Base-by-base conservation (phyloP, 106 monocot genomes). In the Agapanthus africanus region DNA sequence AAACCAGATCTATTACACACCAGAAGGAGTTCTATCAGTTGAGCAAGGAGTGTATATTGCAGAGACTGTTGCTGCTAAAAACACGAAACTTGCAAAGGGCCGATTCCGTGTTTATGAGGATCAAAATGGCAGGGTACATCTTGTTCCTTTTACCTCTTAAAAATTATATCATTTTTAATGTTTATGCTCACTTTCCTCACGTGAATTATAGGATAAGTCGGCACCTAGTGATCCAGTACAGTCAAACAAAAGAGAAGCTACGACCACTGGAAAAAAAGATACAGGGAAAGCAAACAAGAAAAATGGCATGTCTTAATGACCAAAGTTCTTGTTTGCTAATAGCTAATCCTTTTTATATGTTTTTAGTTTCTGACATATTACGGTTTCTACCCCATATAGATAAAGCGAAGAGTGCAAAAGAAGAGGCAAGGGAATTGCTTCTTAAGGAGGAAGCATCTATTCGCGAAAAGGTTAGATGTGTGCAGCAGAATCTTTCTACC, bases 11-110 rank as follows among this genome's bases (percentile, higher is more conserved):
- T 93, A 93, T 78, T 77, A 78, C 77, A 99, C 93, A 26, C 99
- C 87, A 65, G 87, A 90, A 78, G 99, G 99, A 11, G 67, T 79
- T 73, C 68, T 99, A 41, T 93, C 93, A 13, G 81, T 54, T 59
- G 99, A 99, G 73, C 87, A 83, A 74, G 99, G 99, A 67, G 78
- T 99, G 75, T 99, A 93, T 85, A 69, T 99, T 78, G 92, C 92
- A 23, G 99, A 99, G 73, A 65, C 86, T 65, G 70, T 99, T 54
- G 70, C 76, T 31, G 60, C 74, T 22, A 90, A 83, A 73, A 99
- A 93, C 66, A 83, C 57, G 42, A 88, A 82, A 79, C 89, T 87
- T 74, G 72, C 92, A 11, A 93, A 90, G 71, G 97, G 97, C 28
- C 84, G 95, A 69, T 88, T 89, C 46, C 88, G 82, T 59, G 47